A percentile compares a stretch with the other conserved stretches of the same genome.
These are phyloP conservation scores for Linaria vulgaris DNA, from an alignment of 257 asterid species.

Conservation along the genomic window DNA sequence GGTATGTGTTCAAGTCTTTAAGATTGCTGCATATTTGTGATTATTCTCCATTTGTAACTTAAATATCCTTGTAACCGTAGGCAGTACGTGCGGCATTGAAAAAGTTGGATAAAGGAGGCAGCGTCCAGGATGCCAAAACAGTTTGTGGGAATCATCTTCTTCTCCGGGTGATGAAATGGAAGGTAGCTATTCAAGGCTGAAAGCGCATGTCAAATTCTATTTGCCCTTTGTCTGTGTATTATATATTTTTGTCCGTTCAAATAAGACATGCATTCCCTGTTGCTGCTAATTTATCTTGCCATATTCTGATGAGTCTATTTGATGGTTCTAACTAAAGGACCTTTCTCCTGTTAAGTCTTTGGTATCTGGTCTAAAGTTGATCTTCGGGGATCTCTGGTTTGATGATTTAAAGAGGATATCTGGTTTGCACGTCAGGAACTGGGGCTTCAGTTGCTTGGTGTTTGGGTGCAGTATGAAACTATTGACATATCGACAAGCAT, in stretches of 20 bases:
- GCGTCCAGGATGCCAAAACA: conserved; percentile 73
- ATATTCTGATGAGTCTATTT: not conserved
- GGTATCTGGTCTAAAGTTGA: not conserved
- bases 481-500: not conserved
- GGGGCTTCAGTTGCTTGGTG: no score
- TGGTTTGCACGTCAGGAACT: no score
- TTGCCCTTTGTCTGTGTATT: no score
- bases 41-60: conserved; percentile 16
- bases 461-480: no score
- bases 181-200: conserved; percentile 39
- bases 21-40: conserved; percentile 3
- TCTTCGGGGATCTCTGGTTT: not conserved
- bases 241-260: no score
- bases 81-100: conserved; percentile 69
- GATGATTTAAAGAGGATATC: not conserved
- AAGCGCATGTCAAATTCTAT: no score
- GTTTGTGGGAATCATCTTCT: conserved; percentile 75
- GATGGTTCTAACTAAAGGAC: conserved; percentile 12
- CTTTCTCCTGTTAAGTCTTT: not conserved
- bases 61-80: conserved; percentile 37
- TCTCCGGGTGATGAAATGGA: conserved; percentile 66
- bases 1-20: conserved; percentile 60
- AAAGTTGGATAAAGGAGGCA: conserved; percentile 66
- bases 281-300: not conserved
- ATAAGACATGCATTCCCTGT: not conserved